A percentile compares a stretch with the other conserved stretches of the same genome.
These are phyloP conservation scores for Halenospora varia DNA, from an alignment of 495 filamentous ascomycete species.

Conservation along the genomic window DNA sequence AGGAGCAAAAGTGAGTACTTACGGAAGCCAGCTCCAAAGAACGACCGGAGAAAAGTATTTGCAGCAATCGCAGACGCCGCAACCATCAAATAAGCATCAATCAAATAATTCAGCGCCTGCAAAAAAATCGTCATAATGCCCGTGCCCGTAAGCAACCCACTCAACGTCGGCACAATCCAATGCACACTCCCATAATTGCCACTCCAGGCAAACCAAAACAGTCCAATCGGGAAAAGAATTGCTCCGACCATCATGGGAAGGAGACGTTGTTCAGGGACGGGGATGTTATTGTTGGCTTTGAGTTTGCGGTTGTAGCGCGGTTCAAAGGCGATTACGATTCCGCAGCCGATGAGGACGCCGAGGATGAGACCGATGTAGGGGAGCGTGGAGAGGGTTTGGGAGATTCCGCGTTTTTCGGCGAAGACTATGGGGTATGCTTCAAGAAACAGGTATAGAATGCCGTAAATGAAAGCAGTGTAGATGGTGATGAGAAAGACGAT, in stretches of 20 bases:
- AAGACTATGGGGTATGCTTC: slow-evolving; percentile 3
- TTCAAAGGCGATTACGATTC: slow-evolving; percentile 43
- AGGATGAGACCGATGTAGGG: slow-evolving; percentile 15
- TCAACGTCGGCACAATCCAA: slow-evolving; percentile 41
- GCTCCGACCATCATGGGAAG: slow-evolving; percentile 59
- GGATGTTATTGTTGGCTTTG: slow-evolving; percentile 21
- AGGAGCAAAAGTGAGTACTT: not conserved
- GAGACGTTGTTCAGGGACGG: slow-evolving; percentile 49
- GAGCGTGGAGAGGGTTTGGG: slow-evolving; percentile 11
- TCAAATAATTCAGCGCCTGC: slow-evolving; percentile 38
- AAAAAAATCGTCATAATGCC: slow-evolving; percentile 58
- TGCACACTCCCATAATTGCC: slow-evolving; percentile 29
- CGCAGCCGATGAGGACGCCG: slow-evolving; percentile 5
- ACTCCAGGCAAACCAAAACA: slow-evolving; percentile 45
- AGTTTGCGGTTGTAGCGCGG: slow-evolving; percentile 30
- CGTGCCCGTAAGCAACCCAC: slow-evolving; percentile 59
- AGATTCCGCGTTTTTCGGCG: not conserved
- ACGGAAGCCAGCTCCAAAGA: slow-evolving; percentile 58
- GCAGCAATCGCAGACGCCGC: slow-evolving; percentile 60
- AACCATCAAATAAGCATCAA: slow-evolving; percentile 55
- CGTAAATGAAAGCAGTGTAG: slow-evolving; percentile 45
- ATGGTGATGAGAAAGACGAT: slow-evolving; percentile 41
- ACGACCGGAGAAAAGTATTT: slow-evolving; percentile 59
- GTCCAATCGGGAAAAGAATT: slow-evolving; percentile 46
- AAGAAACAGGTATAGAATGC: slow-evolving; percentile 37